Percentiles rank a stretch among this genome's conserved stretches.
These are phyloP conservation scores for Saturnispora ahearnii DNA, from an alignment of 805 yeast species.

Conservation along the genomic window DNA sequence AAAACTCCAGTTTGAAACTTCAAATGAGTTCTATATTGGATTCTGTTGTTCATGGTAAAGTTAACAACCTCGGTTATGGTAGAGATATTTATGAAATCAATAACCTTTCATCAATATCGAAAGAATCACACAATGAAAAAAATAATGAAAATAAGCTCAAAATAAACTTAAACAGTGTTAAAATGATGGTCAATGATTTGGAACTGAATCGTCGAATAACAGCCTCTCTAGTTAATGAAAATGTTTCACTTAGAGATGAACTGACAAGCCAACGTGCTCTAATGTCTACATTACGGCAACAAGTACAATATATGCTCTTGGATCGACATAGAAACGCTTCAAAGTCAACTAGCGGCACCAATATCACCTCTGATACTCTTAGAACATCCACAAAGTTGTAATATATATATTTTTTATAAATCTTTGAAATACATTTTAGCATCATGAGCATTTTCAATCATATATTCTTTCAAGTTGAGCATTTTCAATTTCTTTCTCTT, in stretches of 20 bases:
- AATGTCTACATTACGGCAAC: slow-evolving; percentile 40
- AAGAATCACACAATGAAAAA: neutral
- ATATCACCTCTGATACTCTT: neutral
- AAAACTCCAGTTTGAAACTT: slow-evolving; percentile 33
- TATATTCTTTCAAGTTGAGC: neutral
- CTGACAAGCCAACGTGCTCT: slow-evolving; percentile 36
- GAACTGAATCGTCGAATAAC: slow-evolving; percentile 21
- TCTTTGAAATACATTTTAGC: neutral
- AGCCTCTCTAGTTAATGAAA: slow-evolving; percentile 18
- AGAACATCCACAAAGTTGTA: slow-evolving; percentile 9
- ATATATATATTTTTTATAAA: neutral
- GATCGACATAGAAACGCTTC: slow-evolving; percentile 29
- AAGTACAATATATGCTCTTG: slow-evolving; percentile 39
- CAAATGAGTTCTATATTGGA: slow-evolving; percentile 39
- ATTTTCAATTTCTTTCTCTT: too few species aligned
- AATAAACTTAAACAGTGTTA: slow-evolving; percentile 31
- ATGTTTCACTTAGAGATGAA: slow-evolving; percentile 35
- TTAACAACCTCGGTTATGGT: slow-evolving; percentile 40
- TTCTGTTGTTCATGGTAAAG: slow-evolving; percentile 40
- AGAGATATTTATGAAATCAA: slow-evolving; percentile 37
- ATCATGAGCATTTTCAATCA: neutral
- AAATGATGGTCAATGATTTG: slow-evolving; percentile 19
- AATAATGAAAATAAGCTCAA: slow-evolving; percentile 29
- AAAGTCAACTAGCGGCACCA: neutral
- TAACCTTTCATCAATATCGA: neutral